Evolutionary conservation across 805 yeast species (phyloP), one percentile per base, ranked within the genome.

Genomic region (Aciculoconidium aculeatum): DNA sequence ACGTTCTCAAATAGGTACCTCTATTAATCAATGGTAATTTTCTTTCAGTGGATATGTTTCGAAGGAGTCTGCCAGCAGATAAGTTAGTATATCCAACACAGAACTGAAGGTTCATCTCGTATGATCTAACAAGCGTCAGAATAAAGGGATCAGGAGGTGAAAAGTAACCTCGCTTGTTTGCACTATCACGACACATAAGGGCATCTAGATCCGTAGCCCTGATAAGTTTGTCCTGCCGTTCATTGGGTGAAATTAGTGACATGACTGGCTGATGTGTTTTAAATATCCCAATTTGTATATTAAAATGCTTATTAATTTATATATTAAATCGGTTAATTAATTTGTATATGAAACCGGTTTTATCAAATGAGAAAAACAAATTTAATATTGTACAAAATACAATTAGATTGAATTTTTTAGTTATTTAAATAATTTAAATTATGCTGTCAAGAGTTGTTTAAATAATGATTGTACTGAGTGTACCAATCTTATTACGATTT

Each of bases 141-240:
- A 64, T 48, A 34, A 48, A 59, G 9, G 44, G 45, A 44, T 64
- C 80, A 1, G 40, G 35, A 1, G 60, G 59, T 18, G 55, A 49
- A 18, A 76, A 46, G 41, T 80, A 80, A 0, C 63, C 56, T 32
- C 61, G 66, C 5, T 54, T 25, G 27, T 58, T 62, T n/a, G 80
- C 74, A 18, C 75, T 72, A 26, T 59, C 40, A 14, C 85, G 65
- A 40, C 85, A 75, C 9, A 82, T 67, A n/a, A 80, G 49, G 0
- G 88, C 88, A 51, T 80, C 87, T 35, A 67, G 60, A 40, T 81
- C 90, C 0, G 90, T 81, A 7, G 69, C 62, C 30, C 75, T 63
- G 8, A 77, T 59, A 11, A 64, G 53, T 32, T 63, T 58, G 37
- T 70, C 75, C 31, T 51, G 52, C 34, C 55, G 52, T 21, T 51